A percentile compares a stretch with the other conserved stretches of the same genome.
Evolutionary conservation across 106 monocot species (phyloP).

Genomic region (Vanilla planifolia): DNA sequence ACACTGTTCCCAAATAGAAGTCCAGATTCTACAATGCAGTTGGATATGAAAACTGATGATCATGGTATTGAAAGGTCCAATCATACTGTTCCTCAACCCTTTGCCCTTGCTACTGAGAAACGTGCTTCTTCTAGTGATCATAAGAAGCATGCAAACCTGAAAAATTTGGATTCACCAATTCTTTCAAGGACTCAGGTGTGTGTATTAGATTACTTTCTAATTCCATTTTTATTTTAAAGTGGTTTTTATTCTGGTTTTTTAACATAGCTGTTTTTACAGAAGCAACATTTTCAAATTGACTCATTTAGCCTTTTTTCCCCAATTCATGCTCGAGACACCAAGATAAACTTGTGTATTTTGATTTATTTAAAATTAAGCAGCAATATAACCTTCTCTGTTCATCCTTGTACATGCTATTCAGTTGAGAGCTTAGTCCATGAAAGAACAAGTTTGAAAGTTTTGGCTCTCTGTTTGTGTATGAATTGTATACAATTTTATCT

Average conservation of each 20-base stretch:
- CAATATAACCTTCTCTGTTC: too few species aligned
- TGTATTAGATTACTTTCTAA: background rate
- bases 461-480: too few species aligned
- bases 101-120: conserved; percentile 38
- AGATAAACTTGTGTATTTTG: too few species aligned
- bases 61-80: conserved; percentile 8
- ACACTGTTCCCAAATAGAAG: conserved; percentile 7
- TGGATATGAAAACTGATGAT: conserved; percentile 14
- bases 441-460: too few species aligned
- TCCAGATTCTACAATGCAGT: conserved; percentile 15
- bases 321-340: too few species aligned
- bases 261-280: background rate
- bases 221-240: background rate
- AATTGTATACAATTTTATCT: too few species aligned
- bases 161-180: conserved; percentile 10
- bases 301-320: too few species aligned
- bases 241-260: background rate
- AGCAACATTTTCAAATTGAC: background rate
- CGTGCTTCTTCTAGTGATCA: conserved; percentile 23
- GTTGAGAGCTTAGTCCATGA: too few species aligned
- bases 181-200: conserved; percentile 20
- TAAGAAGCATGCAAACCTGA: conserved; percentile 8
- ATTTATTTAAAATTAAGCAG: too few species aligned
- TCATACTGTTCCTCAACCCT: conserved; percentile 28
- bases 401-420: too few species aligned